Base-by-base conservation (phyloP, 2,329 filamentous ascomycete genomes). In the Dactylellina cionopaga region DNA sequence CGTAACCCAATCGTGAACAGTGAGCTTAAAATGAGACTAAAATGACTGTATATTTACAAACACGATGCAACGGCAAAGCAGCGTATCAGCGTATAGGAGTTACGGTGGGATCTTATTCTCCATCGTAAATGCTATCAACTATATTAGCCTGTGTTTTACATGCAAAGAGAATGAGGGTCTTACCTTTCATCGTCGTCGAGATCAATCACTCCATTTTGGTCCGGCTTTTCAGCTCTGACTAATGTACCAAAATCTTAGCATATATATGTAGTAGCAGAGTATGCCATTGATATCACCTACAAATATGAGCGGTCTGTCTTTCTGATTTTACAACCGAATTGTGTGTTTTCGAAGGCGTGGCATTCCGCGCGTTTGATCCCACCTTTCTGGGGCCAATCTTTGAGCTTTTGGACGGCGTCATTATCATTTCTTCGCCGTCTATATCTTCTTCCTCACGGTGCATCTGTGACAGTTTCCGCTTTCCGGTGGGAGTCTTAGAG, bases 121-220 rank as follows among this genome's bases (percentile, higher is more conserved):
- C 66, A 55, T 63, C 54, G 51, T 71, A 71, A 37, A 71, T 6
- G 24, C 66, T 71, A 56, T 29, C 6, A 33, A 19, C 15, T 31
- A 24, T 3, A 25, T 59, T 24, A 60, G 63, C 22, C 15, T 9
- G 27, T 10, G 2, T 15, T 51, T 6, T 27, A 27, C 25, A 43
- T 43, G 5, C 15, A 43, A 17, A 11, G 39, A 43, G 55, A 22
- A 6, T n/a, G n/a, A n/a, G n/a, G n/a, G 2, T 37, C n/a, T 9
- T 39, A 64, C 66, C 66, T 71, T 44, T 76, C 75, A 25, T 76
- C 75, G 22, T 76, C 74, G 44, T 75, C 73, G 11, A 76, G 54
- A 24, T 56, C 43, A 43, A 76, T 56, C 29, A 75, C 55, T 7
- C 58, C 73, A 3, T 74, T 54, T 1, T 65, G 49, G 25, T 74